phyloP scores from a whole-genome alignment of 257 asterid genomes.

The Ophiorrhiza pumila region DNA sequence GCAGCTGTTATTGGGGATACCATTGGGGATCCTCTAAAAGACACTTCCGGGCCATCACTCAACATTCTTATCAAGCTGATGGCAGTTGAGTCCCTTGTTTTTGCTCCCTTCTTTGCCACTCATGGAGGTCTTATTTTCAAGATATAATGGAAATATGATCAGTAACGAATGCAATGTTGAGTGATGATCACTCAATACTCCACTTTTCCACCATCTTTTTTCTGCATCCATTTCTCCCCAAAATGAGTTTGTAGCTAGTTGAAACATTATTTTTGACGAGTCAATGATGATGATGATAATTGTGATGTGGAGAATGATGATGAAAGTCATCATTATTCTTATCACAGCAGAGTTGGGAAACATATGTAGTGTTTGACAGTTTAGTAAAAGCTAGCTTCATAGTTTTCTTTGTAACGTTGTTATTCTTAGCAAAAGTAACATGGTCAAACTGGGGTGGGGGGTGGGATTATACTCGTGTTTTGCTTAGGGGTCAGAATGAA shows the following conservation, averaged over 20 bases:
- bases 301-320: conserved; percentile 15
- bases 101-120: conserved; percentile 49
- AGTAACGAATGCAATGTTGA: not conserved
- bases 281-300: conserved; percentile 20
- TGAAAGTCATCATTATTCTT: conserved; percentile 20
- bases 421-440: conserved; percentile 2
- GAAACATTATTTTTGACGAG: conserved; percentile 24
- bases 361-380: conserved; percentile 18
- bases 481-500: not conserved
- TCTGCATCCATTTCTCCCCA: not conserved
- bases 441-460: not conserved
- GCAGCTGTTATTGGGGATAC: conserved; percentile 56
- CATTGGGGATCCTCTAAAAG: conserved; percentile 49
- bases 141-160: conserved; percentile 16
- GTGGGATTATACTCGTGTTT: not conserved
- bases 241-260: conserved; percentile 25
- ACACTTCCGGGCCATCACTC: conserved; percentile 51
- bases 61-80: conserved; percentile 51
- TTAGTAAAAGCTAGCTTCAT: conserved; percentile 15
- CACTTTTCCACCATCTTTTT: not conserved
- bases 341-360: conserved; percentile 12
- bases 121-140: conserved; percentile 47
- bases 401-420: conserved; percentile 6
- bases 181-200: not conserved
- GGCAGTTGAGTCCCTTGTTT: conserved; percentile 51